Base-by-base conservation (phyloP, 2,329 filamentous ascomycete genomes). In the Akanthomyces dipterigenus region DNA sequence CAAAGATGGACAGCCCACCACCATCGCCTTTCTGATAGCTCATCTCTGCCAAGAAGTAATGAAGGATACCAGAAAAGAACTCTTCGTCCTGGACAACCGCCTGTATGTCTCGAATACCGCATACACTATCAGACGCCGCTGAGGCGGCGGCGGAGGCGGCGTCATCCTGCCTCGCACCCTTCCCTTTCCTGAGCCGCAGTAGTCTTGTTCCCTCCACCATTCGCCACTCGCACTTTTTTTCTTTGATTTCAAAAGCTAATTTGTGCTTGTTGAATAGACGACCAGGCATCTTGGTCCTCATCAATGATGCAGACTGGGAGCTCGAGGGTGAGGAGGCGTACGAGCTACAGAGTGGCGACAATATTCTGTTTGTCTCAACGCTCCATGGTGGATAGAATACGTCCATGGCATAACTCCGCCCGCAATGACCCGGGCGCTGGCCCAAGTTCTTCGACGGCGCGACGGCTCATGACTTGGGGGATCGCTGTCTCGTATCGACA, bases 301-400 rank as follows among this genome's bases (percentile, higher is more conserved):
- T 99, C 74, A 99, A 99, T 72, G 95, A 99, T 69, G 91, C 92
- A 28, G 95, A 99, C 74, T 99, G 95, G 95, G 95, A 98, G 75
- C 84, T 99, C 14, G 95, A 98, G 76, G 95, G 93, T 20, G 93
- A 98, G 76, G 92, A 95, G 71, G 83, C 86, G 66, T 98, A 98
- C 72, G 88, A 92, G 75, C 77, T 99, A 62, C 87, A 93, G 75
- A 76, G 80, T 64, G 84, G 87, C 62, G 95, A 99, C 77, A 93
- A 90, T 71, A 90, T 99, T 67, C 80, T 98, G 66, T 99, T 99
- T 76, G 93, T 99, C 64, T 97, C 93, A 64, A 99, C 95, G 20
- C 80, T 99, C 64, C 95, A 99, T 74, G 95, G 95, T 62, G 95
- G 95, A 63, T 98, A 83, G 42, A 36, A n/a, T 18, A n/a, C 40